Evolutionary conservation across 345 rosid species (phyloP), one percentile per base, ranked within the genome.

Genomic region (Aquilaria malaccensis): DNA sequence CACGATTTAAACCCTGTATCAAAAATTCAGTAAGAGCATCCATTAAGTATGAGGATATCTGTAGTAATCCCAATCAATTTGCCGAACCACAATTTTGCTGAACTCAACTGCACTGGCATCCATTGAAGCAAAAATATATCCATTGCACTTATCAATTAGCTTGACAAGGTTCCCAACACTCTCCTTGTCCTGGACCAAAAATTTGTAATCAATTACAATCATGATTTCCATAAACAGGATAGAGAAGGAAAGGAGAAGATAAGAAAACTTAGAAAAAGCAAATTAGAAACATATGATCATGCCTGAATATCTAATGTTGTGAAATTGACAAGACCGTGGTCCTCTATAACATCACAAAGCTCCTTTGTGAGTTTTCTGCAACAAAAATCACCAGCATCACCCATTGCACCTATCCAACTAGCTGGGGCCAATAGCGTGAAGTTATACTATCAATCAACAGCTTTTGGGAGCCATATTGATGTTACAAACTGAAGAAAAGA

Each of bases 241-340:
- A 32, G 13, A 53, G 45, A 49, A 63, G 6, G 61, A 41, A 51
- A 41, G 9, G 3, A 13, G 33, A 45, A 62, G 51, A 47, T 43
- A 22, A 10, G 61, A 14, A 33, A 56, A 56, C 30, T 45, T 51
- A 37, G 52, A 50, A 45, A n/a, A 62, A 60, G 30, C 22, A 37
- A 37, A 49, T 13, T 2, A 10, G 46, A 59, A 58, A 61, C 55
- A 52, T 37, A 70, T 11, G 43, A 10, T 31, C 72, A 58, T 64
- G 76, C 95, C 96, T 95, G 98, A 75, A 95, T 88, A 68, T 95
- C 96, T 64, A 84, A 76, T 62, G 98, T 88, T 45, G 96, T 70
- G 68, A 85, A 91, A 76, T 79, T 72, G 15, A 88, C 97, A 63
- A 84, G 83, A 71, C 86, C 56, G 58, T 69, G 78, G 69, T 86